Evolutionary conservation across 2,329 filamentous ascomycete genomes (phyloP).

Genomic region (Alternaria dauci): DNA sequence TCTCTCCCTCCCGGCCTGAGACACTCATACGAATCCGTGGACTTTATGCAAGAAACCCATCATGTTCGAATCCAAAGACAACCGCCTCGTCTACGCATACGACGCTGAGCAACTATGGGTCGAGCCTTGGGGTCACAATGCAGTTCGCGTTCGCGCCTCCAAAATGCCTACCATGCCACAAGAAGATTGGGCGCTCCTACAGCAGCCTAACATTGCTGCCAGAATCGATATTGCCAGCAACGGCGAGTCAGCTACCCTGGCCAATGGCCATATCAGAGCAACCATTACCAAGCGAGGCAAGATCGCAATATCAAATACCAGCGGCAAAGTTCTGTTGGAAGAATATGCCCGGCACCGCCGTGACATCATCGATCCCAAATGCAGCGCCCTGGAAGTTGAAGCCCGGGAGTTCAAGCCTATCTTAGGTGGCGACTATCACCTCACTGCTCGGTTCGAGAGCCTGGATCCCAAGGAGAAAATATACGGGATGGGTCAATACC

Average conservation of each 20-base stretch:
- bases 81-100: slow-evolving; percentile 63
- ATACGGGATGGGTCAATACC: slow-evolving; percentile 75
- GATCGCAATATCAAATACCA: slow-evolving; percentile 57
- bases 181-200: slow-evolving; percentile 38
- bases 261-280: slow-evolving; percentile 61
- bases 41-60: not conserved
- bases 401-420: slow-evolving; percentile 67
- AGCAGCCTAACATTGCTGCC: slow-evolving; percentile 6
- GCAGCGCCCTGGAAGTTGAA: slow-evolving; percentile 64
- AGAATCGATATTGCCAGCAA: slow-evolving; percentile 18
- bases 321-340: slow-evolving; percentile 58
- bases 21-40: not conserved
- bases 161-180: slow-evolving; percentile 45
- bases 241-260: slow-evolving; percentile 51
- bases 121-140: slow-evolving; percentile 60
- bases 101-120: slow-evolving; percentile 61
- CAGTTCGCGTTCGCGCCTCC: slow-evolving; percentile 59
- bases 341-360: slow-evolving; percentile 62
- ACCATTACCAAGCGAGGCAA: slow-evolving; percentile 60
- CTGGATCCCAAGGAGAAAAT: slow-evolving; percentile 64
- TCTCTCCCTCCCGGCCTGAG: not conserved
- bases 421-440: slow-evolving; percentile 62
- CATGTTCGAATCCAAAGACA: slow-evolving; percentile 8
- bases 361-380: slow-evolving; percentile 65
- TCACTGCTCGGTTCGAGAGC: slow-evolving; percentile 68